Conservation (phyloP, 306 rosid species). For the Morella rubra region DNA sequence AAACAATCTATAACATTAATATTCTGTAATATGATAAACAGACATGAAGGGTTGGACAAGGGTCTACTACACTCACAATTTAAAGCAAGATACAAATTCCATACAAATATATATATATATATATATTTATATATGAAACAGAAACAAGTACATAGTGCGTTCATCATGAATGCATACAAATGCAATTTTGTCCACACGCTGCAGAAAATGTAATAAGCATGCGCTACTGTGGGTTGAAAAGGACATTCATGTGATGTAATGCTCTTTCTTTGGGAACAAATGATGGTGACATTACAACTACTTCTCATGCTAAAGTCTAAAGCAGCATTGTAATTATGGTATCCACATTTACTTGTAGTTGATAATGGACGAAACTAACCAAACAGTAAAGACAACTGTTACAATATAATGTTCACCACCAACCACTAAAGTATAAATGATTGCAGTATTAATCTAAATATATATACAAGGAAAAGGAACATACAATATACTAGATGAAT, state of each 20-base stretch:
- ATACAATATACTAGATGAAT: background rate
- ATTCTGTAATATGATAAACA: background rate
- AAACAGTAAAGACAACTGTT: background rate
- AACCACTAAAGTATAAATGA: slow-evolving; percentile 1
- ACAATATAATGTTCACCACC: background rate
- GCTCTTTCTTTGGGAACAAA: slow-evolving; percentile 27
- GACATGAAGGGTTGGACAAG: background rate
- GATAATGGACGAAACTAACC: slow-evolving; percentile 21
- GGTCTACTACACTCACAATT: background rate
- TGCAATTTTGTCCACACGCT: slow-evolving; percentile 26
- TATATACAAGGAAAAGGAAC: slow-evolving; percentile 16
- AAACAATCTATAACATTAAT: background rate
- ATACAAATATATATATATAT: slow-evolving; percentile 22
- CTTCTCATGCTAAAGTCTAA: slow-evolving; percentile 63
- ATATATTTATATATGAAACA: no score
- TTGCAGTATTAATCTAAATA: background rate
- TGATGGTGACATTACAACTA: slow-evolving; percentile 74
- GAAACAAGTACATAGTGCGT: slow-evolving; percentile 30
- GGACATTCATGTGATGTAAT: slow-evolving; percentile 36
- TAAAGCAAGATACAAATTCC: background rate
- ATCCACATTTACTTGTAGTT: slow-evolving; percentile 35
- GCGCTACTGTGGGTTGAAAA: slow-evolving; percentile 35
- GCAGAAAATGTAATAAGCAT: slow-evolving; percentile 30
- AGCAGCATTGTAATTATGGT: slow-evolving; percentile 37
- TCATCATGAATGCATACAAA: slow-evolving; percentile 42